These are phyloP conservation scores for Brasilioporus rufonigricans DNA, from an alignment of 768 basidiomycete genomes.

Conservation along the genomic window DNA sequence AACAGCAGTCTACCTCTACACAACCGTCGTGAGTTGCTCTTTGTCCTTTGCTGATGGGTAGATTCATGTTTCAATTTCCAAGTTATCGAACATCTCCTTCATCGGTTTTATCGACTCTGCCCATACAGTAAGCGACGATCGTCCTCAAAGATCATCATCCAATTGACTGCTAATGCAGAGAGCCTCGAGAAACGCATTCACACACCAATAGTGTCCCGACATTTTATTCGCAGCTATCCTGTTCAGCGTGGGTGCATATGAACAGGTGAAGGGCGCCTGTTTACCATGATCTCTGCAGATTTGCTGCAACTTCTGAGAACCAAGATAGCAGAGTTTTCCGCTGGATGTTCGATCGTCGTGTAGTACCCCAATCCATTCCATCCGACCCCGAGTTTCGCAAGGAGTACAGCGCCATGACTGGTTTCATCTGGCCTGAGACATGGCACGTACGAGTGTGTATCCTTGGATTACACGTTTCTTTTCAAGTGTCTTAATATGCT, in stretches of 20 bases:
- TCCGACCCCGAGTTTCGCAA: not conserved
- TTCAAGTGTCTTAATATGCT: not conserved
- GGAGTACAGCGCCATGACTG: slow-evolving; percentile 1
- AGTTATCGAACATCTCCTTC: not conserved
- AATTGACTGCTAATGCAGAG: not conserved
- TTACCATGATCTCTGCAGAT: not conserved
- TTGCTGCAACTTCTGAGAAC: slow-evolving; percentile 2
- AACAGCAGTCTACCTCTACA: not conserved
- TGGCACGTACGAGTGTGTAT: slow-evolving; percentile 4
- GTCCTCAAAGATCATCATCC: not conserved
- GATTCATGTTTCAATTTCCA: not conserved
- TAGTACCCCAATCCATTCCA: slow-evolving; percentile 3
- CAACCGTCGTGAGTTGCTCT: not conserved
- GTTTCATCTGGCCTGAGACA: slow-evolving; percentile 8
- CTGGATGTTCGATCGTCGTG: slow-evolving; percentile 12
- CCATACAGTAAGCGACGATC: not conserved
- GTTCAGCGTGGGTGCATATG: not conserved
- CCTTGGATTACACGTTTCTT: not conserved
- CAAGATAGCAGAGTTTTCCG: slow-evolving; percentile 1
- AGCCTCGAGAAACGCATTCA: not conserved
- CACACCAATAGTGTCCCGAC: not conserved
- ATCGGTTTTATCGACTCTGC: not conserved
- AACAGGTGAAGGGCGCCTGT: not conserved
- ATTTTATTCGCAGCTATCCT: not conserved
- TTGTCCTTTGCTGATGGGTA: not conserved